Evolutionary conservation across 148 eudicot species (phyloP).

Genomic region (Oxyria digyna): DNA sequence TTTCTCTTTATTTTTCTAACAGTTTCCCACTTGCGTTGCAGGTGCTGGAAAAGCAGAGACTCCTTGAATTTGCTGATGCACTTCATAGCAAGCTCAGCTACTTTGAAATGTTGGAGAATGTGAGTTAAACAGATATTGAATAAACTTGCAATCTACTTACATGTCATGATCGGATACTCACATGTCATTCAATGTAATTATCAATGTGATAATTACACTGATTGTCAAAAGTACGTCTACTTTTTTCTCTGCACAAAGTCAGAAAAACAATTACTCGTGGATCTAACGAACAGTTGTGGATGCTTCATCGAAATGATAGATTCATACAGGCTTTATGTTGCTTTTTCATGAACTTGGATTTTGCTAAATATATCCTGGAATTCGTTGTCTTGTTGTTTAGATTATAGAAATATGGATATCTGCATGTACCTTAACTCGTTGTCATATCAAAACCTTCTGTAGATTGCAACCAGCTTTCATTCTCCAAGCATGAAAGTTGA

Average conservation of each 20-base stretch:
- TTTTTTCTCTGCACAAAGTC: not conserved
- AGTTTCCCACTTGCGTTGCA: slow-evolving; percentile 23
- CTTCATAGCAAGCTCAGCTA: slow-evolving; percentile 88
- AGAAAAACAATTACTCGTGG: not conserved
- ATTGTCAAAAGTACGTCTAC: no score
- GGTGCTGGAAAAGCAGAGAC: slow-evolving; percentile 86
- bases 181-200: not conserved
- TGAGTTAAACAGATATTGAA: slow-evolving; percentile 27
- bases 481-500: slow-evolving; percentile 78
- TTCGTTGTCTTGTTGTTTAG: not conserved
- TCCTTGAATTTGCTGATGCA: slow-evolving; percentile 92
- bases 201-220: not conserved
- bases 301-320: not conserved
- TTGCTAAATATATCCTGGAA: not conserved
- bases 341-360: not conserved
- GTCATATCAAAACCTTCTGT: slow-evolving; percentile 17
- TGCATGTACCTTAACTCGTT: slow-evolving; percentile 7
- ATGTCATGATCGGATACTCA: not conserved
- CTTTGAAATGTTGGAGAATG: slow-evolving; percentile 96
- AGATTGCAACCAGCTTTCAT: slow-evolving; percentile 89
- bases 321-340: not conserved
- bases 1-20: slow-evolving; percentile 9
- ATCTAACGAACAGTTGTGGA: not conserved
- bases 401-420: not conserved
- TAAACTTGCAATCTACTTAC: slow-evolving; percentile 1